These are phyloP conservation scores for Lactarius vividus DNA, from an alignment of 768 basidiomycete genomes.

Conservation along the genomic window DNA sequence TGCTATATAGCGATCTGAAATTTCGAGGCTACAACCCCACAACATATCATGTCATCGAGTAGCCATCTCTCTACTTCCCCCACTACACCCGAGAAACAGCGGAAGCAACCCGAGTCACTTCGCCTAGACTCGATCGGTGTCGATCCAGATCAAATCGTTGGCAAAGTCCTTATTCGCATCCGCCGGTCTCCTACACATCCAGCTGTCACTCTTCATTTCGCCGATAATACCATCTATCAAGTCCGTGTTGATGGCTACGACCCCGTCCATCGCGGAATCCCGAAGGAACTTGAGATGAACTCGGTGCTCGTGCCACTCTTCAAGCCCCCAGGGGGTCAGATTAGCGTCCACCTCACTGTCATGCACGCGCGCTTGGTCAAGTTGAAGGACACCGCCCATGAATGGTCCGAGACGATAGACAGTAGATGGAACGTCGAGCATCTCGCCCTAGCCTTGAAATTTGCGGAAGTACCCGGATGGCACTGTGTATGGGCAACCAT, in stretches of 20 bases:
- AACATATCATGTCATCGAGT: slow-evolving; percentile 1
- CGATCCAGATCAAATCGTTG: slow-evolving; percentile 34
- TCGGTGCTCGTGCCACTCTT: slow-evolving; percentile 42
- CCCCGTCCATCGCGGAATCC: slow-evolving; percentile 52
- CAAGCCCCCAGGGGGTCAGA: slow-evolving; percentile 34
- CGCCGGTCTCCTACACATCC: slow-evolving; percentile 37
- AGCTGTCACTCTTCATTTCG: slow-evolving; percentile 37
- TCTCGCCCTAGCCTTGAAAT: slow-evolving; percentile 53
- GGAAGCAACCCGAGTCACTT: slow-evolving; percentile 22
- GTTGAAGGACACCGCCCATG: slow-evolving; percentile 58
- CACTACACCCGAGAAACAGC: slow-evolving; percentile 8
- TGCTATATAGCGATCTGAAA: slow-evolving; percentile 12
- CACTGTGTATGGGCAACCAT: slow-evolving; percentile 66
- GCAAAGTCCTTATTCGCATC: slow-evolving; percentile 35
- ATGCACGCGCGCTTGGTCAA: slow-evolving; percentile 53
- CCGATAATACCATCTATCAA: slow-evolving; percentile 38
- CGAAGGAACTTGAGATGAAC: slow-evolving; percentile 58
- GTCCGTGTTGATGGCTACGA: slow-evolving; percentile 64
- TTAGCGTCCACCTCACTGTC: slow-evolving; percentile 41
- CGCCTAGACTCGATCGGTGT: slow-evolving; percentile 31
- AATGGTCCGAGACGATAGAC: slow-evolving; percentile 35
- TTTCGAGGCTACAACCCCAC: background rate
- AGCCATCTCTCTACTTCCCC: slow-evolving; percentile 11
- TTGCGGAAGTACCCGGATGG: slow-evolving; percentile 49
- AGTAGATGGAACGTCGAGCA: slow-evolving; percentile 47